Evolutionary conservation across 208 protist genomes (phyloP), one percentile per base, ranked within the genome.

Genomic region (Leishmania major): DNA sequence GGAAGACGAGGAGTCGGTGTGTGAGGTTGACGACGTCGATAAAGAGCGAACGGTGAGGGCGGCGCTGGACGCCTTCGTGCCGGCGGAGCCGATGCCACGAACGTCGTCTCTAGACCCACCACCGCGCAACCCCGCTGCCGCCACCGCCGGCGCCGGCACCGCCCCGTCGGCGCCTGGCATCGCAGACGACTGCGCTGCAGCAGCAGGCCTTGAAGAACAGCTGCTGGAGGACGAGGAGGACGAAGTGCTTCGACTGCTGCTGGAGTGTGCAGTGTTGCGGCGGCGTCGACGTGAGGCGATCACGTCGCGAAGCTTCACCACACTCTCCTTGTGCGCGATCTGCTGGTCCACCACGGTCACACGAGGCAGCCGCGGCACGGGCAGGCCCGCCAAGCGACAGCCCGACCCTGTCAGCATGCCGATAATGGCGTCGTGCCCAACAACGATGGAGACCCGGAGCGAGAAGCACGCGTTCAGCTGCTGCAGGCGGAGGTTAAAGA

Each of bases 381-480:
- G 95, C 49, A 98, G 81, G 3, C 89, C 92, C 10, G 84, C 87
- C n/a, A 98, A 78, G 13, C 90, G 90, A 75, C 90, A 92, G 13
- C 88, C 96, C 19, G 96, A 97, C 2, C 91, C 95, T 3, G 84
- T 95, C 60, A 95, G 81, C 28, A 90, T 95, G 7, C 93, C 94
- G 62, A 98, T 87, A 76, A 98, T 96, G 43, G 82, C 85, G 31
- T 94, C 90, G 6, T 86, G 84, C 8, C 91, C 89, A 1, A 98
- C 83, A 25, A 91, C 87, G 69, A 98, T 89, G 3, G 92, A 91
- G 49, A 98, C 89, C 0, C 88, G 86, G 53, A 98, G 80, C 22
- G 92, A 86, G 87, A 98, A 98, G 69, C 93, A 96, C 37, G 93
- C 91, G 85, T 98, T 98, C 51, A 97, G 79, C 81, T 90, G 70